Percentiles rank a stretch among this genome's conserved stretches.
Evolutionary conservation across 1,284 basidiomycete species (phyloP).

Genomic region (Agroathelia rolfsii): DNA sequence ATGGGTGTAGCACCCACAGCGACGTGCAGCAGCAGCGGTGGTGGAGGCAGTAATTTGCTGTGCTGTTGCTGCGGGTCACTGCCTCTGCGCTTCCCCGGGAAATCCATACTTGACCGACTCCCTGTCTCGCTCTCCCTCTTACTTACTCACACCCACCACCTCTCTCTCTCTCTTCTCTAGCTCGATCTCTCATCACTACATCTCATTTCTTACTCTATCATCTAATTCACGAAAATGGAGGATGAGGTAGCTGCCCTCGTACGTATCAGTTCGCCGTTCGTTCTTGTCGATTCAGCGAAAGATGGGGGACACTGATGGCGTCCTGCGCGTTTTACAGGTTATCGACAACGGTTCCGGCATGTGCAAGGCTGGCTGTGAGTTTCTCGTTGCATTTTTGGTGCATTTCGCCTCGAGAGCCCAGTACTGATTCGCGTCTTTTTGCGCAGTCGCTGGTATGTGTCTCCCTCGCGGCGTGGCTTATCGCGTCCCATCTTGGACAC

Average conservation of each 20-base stretch:
- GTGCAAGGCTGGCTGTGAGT: conserved; percentile 87
- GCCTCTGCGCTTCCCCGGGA: too few species aligned
- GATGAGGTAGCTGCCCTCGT: conserved; percentile 41
- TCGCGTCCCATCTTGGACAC: too few species aligned
- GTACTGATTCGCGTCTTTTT: conserved; percentile 14
- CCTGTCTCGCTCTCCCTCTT: too few species aligned
- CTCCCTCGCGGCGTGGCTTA: not conserved
- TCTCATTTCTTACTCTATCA: conserved; percentile 6
- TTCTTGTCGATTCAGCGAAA: not conserved
- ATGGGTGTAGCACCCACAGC: too few species aligned
- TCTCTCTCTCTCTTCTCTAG: too few species aligned
- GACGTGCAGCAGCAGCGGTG: too few species aligned
- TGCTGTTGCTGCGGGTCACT: too few species aligned
- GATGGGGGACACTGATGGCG: conserved; percentile 3
- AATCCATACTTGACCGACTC: too few species aligned
- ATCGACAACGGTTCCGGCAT: conserved; percentile 86
- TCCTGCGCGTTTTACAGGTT: conserved; percentile 34
- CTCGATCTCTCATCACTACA: not conserved
- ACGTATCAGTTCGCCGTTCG: conserved; percentile 13
- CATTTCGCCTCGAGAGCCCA: too few species aligned
- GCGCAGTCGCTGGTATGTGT: conserved; percentile 14
- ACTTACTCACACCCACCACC: too few species aligned
- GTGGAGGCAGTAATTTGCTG: too few species aligned
- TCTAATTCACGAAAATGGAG: conserved; percentile 24
- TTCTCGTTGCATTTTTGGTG: conserved; percentile 11